These are phyloP conservation scores for Hortiboletus campestris DNA, from an alignment of 768 basidiomycete species.

Conservation along the genomic window DNA sequence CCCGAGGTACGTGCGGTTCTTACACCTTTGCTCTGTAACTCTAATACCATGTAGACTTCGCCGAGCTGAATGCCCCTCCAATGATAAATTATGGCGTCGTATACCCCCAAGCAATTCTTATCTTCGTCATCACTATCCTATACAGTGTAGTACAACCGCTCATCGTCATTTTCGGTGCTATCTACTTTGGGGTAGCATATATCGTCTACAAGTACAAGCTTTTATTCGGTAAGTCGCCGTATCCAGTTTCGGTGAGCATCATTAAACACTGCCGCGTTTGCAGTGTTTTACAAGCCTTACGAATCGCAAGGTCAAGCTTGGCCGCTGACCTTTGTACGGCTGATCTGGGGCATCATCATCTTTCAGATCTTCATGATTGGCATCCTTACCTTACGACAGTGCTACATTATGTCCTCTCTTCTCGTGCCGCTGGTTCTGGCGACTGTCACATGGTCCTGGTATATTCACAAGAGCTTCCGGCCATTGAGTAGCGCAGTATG, in stretches of 20 bases:
- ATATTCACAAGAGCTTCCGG: conserved; percentile 61
- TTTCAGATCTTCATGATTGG: conserved; percentile 98
- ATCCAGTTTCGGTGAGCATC: neutral
- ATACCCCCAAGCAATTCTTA: conserved; percentile 94
- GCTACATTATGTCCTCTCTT: conserved; percentile 55
- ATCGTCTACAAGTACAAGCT: conserved; percentile 98
- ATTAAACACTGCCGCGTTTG: neutral
- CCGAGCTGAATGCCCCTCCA: conserved; percentile 94
- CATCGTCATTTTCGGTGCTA: conserved; percentile 90
- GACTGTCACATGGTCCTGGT: conserved; percentile 81
- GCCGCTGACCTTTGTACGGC: conserved; percentile 91
- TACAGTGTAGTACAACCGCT: conserved; percentile 96
- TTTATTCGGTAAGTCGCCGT: conserved; percentile 69
- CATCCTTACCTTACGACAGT: conserved; percentile 73
- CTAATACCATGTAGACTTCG: conserved; percentile 64
- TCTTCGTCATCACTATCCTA: conserved; percentile 92
- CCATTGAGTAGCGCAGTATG: conserved; percentile 82
- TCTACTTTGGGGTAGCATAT: conserved; percentile 96
- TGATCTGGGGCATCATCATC: conserved; percentile 89
- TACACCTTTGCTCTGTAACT: neutral
- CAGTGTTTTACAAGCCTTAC: conserved; percentile 98
- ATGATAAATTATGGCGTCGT: conserved; percentile 98
- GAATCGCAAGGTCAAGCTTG: conserved; percentile 97
- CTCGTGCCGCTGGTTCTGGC: conserved; percentile 74
- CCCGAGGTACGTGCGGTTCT: conserved; percentile 60